Conservation (phyloP, 305 asterid genomes). For the Stenogyne calaminthoides region DNA sequence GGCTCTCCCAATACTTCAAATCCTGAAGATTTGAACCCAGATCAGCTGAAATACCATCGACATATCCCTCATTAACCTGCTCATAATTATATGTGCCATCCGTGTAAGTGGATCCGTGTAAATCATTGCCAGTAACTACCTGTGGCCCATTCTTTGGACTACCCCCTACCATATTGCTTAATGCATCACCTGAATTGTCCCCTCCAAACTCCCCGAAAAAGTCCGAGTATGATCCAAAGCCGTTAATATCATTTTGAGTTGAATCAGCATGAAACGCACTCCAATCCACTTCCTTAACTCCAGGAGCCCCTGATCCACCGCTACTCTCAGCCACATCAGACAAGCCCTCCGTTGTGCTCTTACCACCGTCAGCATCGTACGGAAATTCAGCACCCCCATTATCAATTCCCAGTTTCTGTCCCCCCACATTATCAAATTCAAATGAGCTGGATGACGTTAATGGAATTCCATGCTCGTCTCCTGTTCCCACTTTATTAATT, state of each 20-base stretch:
- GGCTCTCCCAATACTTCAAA: constrained; percentile 76
- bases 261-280: constrained; percentile 52
- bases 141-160: constrained; percentile 38
- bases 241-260: constrained; percentile 47
- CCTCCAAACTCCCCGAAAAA: constrained; percentile 69
- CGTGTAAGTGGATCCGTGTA: constrained; percentile 35
- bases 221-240: constrained; percentile 83
- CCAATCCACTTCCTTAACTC: constrained; percentile 60
- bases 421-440: constrained; percentile 32
- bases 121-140: constrained; percentile 39
- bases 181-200: constrained; percentile 49
- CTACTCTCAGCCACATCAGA: constrained; percentile 33
- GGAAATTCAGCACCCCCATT: constrained; percentile 32
- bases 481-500: constrained; percentile 25
- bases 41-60: constrained; percentile 47
- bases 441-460: constrained; percentile 28
- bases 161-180: constrained; percentile 37
- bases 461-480: constrained; percentile 25
- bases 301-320: constrained; percentile 43
- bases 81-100: constrained; percentile 37
- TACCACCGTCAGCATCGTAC: constrained; percentile 23
- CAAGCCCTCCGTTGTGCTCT: constrained; percentile 17
- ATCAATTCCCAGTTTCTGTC: constrained; percentile 31
- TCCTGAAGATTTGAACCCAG: constrained; percentile 51
- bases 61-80: constrained; percentile 45